Base-by-base conservation (phyloP, 805 yeast genomes). In the Diddensiella santjacobensis region DNA sequence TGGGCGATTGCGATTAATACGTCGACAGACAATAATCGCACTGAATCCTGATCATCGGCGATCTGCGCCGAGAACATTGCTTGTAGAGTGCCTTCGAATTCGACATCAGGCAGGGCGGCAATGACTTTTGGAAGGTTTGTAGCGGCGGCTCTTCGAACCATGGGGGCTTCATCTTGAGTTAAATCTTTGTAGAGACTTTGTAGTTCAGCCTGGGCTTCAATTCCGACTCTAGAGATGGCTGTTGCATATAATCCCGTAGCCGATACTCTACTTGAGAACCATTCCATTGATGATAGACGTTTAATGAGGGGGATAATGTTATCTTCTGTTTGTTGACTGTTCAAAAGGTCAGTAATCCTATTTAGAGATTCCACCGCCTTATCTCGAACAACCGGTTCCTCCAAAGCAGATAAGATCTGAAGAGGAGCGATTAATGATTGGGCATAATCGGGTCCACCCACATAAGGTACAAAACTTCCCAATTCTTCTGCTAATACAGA, bases 131-230 rank as follows among this genome's bases (percentile, higher is more conserved):
- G 96, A 57, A 93, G 75, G 60, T 84, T 79, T 37, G 80, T 79
- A 4, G 96, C 98, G 13, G 97, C 95, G 6, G 96, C 85, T 64
- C 97, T 83, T 68, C 96, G 82, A 18, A 93, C 98, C 96, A 93
- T 89, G 52, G 99, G 99, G 17, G 96, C 87, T 50, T 93, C 99
- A 66, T 93, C 98, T 55, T 77, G 78, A 42, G 86, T 79, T 57
- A 93, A 73, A 56, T 81, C 84, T 50, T 79, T 72, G 66, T 83
- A 91, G 39, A 83, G 68, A 36, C 76, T 73, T 53, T 89, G 73
- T 50, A 93, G 71, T 43, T 80, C 82, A 38, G 74, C 75, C 64
- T 91, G 53, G 30, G 51, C 51, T 19, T 58, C 60, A 24, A 56
- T 47, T 22, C 54, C 33, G 71, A 54, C 45, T 30, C 55, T 56